Evolutionary conservation across 2,329 filamentous ascomycete genomes (phyloP).

Genomic region (Venturia oleaginea): DNA sequence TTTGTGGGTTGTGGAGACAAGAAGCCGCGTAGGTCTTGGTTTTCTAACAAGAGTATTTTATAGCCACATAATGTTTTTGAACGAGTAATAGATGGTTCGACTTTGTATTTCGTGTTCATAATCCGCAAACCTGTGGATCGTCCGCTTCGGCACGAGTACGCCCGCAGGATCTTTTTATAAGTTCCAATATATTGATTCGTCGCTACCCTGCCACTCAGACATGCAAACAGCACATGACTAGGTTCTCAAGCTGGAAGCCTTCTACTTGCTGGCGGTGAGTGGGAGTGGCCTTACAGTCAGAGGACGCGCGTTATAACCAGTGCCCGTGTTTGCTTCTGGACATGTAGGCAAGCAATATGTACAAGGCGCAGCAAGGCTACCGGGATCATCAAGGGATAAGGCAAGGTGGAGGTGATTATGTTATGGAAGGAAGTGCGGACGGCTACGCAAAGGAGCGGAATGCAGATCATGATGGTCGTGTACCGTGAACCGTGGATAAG

Average conservation of each 20-base stretch:
- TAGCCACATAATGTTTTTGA: background rate
- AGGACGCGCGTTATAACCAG: background rate
- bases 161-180: background rate
- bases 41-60: background rate
- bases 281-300: background rate
- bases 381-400: background rate
- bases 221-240: background rate
- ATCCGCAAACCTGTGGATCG: background rate
- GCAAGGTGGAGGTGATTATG: background rate
- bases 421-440: background rate
- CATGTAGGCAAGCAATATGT: background rate
- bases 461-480: background rate
- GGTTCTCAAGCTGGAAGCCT: background rate
- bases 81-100: background rate
- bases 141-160: background rate
- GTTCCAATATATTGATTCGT: background rate
- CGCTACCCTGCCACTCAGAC: background rate
- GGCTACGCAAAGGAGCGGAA: background rate
- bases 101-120: background rate
- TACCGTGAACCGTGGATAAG: no score
- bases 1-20: background rate
- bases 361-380: constrained; percentile 1
- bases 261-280: background rate
- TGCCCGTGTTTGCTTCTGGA: background rate
- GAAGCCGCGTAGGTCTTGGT: background rate